A percentile compares a stretch with the other conserved stretches of the same genome.
phyloP scores from a whole-genome alignment of 108 stramenopile species.

The Halocafeteria seosinensis region DNA sequence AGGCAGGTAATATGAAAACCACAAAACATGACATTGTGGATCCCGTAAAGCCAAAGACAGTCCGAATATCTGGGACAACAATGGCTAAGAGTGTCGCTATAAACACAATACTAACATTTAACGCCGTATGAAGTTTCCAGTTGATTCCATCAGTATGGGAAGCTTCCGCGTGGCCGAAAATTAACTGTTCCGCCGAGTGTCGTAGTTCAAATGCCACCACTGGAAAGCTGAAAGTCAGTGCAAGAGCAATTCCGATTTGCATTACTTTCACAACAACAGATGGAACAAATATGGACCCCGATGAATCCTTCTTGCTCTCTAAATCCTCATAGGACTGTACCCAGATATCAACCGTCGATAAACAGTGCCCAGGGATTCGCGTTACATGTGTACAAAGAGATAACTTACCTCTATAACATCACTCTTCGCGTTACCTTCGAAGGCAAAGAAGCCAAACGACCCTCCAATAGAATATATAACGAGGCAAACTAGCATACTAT shows the following conservation, averaged over 20 bases:
- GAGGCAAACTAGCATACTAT: not conserved
- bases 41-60: not conserved
- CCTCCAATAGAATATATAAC: not conserved
- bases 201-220: not conserved
- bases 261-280: not conserved
- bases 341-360: too few species aligned
- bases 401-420: too few species aligned
- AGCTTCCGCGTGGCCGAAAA: not conserved
- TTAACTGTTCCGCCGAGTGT: not conserved
- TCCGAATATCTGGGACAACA: not conserved
- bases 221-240: not conserved
- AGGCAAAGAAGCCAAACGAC: not conserved
- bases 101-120: not conserved
- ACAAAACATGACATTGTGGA: not conserved
- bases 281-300: not conserved
- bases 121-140: not conserved
- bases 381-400: too few species aligned
- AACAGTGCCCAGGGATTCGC: too few species aligned
- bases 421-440: not conserved
- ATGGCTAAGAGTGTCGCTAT: not conserved
- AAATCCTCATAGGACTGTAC: not conserved
- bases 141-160: too few species aligned
- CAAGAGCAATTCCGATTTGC: not conserved
- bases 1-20: not conserved
- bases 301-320: not conserved